Conservation (phyloP, 768 basidiomycete genomes). For the Leccinum obscurum region DNA sequence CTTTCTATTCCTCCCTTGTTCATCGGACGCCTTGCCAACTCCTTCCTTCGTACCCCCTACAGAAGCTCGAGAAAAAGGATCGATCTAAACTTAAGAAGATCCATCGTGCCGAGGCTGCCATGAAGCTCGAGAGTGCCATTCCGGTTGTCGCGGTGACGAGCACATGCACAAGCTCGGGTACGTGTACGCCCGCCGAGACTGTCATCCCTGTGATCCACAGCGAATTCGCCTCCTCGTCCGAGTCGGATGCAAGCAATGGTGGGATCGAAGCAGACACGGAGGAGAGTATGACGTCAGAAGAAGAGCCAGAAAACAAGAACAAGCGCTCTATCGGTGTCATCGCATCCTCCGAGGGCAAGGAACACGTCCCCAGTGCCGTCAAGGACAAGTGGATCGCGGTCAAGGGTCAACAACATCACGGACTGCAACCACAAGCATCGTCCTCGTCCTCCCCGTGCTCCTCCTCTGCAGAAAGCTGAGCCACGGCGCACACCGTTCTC, state of each 20-base stretch:
- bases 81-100: conserved; percentile 56
- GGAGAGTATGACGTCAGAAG: conserved; percentile 75
- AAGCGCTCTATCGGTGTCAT: conserved; percentile 12
- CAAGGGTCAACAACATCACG: conserved; percentile 44
- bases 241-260: conserved; percentile 59
- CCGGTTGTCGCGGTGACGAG: conserved; percentile 8
- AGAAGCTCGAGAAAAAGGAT: conserved; percentile 60
- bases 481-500: neutral
- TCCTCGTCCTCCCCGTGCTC: conserved; percentile 1
- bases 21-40: neutral
- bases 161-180: conserved; percentile 7
- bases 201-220: conserved; percentile 22
- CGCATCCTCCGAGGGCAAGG: conserved; percentile 19
- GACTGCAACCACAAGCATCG: conserved; percentile 8
- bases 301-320: conserved; percentile 48
- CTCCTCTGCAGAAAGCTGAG: conserved; percentile 14
- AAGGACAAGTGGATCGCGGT: conserved; percentile 81
- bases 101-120: conserved; percentile 35
- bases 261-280: conserved; percentile 73
- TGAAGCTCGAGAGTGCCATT: conserved; percentile 25
- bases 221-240: conserved; percentile 50
- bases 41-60: neutral
- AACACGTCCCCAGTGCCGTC: conserved; percentile 23
- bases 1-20: neutral
- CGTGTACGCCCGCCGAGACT: conserved; percentile 14